Base-by-base conservation (phyloP, 257 asterid species). In the Ehretia macrophylla region DNA sequence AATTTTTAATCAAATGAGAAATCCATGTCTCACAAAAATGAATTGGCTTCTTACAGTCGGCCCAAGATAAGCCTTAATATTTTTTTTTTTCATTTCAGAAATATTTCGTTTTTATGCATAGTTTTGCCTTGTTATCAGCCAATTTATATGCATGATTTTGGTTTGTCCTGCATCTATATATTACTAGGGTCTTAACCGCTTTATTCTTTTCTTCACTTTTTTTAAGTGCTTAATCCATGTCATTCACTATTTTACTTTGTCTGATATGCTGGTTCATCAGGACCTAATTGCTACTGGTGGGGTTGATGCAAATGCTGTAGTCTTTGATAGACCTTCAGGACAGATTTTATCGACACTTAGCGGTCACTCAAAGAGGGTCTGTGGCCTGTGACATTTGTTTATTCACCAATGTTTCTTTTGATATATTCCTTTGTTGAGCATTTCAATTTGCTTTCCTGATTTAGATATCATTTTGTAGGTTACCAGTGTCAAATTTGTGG, bases 231-330 rank as follows among this genome's bases (percentile, higher is more conserved):
- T 18, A 50, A 42, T 35, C 54, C 14, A 10, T 60, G 50, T 49
- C 19, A 17, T 39, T 51, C 5, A 14, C 40, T 55, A 16, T 56
- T 32, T 16, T 45, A 17, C 20, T 67, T 32, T 18, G 11, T 56
- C 27, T 66, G 60, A 14, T 58, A 67, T 65, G 55, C 49, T 59
- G 37, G 13, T 57, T 21, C 69, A 22, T 27, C 68, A 93, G 99
- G 99, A 89, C 71, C 77, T 93, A 57, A 85, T 93, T 77, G 97
- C 95, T 55, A 85, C 96, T 71, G 99, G 85, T 56, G 99, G 99
- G 53, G 77, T 67, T 44, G 97, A 89, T 77, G 62, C 97, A 47
- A 93, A 86, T 71, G 92, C 83, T 42, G 96, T 93, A 40, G 66
- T 93, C 59, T 93, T 93, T 58, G 90, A 89, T 82, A 83, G 86